Base-by-base conservation (phyloP, 1,284 basidiomycete genomes). In the Porogramme epimiltina region DNA sequence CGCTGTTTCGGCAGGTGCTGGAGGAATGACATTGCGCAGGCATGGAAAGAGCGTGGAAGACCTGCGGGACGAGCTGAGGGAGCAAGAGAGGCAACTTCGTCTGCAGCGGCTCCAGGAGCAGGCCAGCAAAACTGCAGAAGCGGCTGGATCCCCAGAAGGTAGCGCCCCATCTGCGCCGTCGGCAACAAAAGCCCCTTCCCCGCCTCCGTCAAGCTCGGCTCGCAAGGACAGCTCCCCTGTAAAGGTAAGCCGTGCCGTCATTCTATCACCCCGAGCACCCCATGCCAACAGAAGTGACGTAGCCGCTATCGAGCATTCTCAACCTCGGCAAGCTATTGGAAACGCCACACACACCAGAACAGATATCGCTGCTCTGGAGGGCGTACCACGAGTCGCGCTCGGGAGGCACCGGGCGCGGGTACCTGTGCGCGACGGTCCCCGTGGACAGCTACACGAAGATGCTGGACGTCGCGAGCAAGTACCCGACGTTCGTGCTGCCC, bases 361-460 rank as follows among this genome's bases (percentile, higher is more conserved):
- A 90, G 65, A 79, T 98, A 58, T 80, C 84, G 3, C 78, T 85
- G 1, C 77, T 97, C 1, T 97, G 95, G 95, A 90, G 83, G n/a
- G 81, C 89, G 0, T 97, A 94, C 64, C 94, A 97, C 68, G 81
- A 84, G 16, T 83, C 89, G 3, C 83, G 89, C 20, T 84, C 85
- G 11, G 77, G 81, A 15, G 87, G 91, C 0, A 87, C 90, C 0
- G 87, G 93, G 8, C 80, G 85, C 41, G 91, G 92, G 6, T 93
- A 80, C 66, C 78, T 97, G 18, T 94, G 87, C 52, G 94, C 94
- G 0, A 77, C 85, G 3, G 77, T 97, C 11, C 86, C 93, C 0
- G 60, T 86, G 40, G 75, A 79, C 4, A 80, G 82, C n/a, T 96
- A 96, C 72, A 66, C 78, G 33, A 79, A 79, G 56, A 89, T 98